phyloP scores from a whole-genome alignment of 73 alveolate genomes.

The Tetrahymena borealis region DNA sequence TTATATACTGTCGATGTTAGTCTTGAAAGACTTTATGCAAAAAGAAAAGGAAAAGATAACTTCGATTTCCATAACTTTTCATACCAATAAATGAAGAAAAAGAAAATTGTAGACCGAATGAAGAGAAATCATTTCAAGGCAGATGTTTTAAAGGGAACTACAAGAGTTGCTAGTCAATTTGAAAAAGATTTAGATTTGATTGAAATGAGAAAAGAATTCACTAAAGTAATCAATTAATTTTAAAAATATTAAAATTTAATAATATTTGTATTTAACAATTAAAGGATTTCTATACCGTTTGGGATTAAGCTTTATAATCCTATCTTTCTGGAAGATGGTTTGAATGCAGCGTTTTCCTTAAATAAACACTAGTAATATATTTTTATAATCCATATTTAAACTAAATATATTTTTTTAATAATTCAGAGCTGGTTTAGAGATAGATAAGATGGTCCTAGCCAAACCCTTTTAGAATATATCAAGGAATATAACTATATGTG shows the following conservation, averaged over 20 bases:
- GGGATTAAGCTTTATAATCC: slow-evolving; percentile 61
- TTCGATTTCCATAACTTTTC: slow-evolving; percentile 5
- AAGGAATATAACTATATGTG: slow-evolving; percentile 43
- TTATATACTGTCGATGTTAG: slow-evolving; percentile 37
- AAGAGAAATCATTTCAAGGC: slow-evolving; percentile 22
- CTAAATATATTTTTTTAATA: not conserved
- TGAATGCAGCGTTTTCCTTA: slow-evolving; percentile 53
- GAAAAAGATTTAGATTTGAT: slow-evolving; percentile 11
- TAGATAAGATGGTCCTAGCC: slow-evolving; percentile 62
- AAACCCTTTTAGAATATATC: slow-evolving; percentile 50
- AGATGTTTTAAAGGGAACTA: slow-evolving; percentile 6
- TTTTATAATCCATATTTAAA: not conserved
- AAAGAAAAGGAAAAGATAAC: slow-evolving; percentile 9
- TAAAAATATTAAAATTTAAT: not conserved
- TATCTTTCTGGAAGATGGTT: slow-evolving; percentile 71
- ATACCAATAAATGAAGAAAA: not conserved
- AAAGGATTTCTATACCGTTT: slow-evolving; percentile 51
- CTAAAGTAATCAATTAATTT: not conserved
- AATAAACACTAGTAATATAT: slow-evolving; percentile 36
- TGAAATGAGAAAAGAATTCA: slow-evolving; percentile 2
- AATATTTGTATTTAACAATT: slow-evolving; percentile 18
- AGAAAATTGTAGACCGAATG: slow-evolving; percentile 53
- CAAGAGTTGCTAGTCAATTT: slow-evolving; percentile 22
- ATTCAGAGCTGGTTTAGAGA: slow-evolving; percentile 8
- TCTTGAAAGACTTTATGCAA: slow-evolving; percentile 17